Evolutionary conservation across 495 filamentous ascomycete species (phyloP), one percentile per base, ranked within the genome.

Genomic region (Aspergillus ostianus): DNA sequence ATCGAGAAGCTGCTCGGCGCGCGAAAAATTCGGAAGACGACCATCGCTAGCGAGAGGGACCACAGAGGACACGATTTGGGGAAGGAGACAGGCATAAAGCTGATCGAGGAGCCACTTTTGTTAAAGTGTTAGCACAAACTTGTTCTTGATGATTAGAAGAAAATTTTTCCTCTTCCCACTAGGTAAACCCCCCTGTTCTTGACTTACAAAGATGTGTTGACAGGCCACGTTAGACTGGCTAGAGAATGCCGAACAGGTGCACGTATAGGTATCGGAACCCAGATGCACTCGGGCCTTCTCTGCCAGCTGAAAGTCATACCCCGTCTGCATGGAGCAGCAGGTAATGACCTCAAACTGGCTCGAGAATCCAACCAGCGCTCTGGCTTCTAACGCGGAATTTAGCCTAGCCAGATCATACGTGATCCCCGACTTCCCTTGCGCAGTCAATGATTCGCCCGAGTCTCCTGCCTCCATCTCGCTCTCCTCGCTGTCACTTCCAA

Each of bases 141-240:
- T 61, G 20, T 46, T 32, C 20, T 32, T 2, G 29, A 12, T 21
- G n/a, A 41, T 29, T 48, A 32, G 29, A 30, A 4, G 6, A 49
- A 19, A 8, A 48, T 46, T 41, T 15, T 10, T 17, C 36, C 13
- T 10, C 15, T 41, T 41, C 10, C 36, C 36, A 13, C 36, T 13
- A 32, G 10, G 8, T 15, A 4, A 30, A 8, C 10, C 13, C 36
- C 29, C 10, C 29, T 32, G 15, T 41, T 17, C 12, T 15, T 41
- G 36, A 67, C 76, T 71, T 60, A 79, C 78, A 64, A 78, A 79
- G 44, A 80, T 77, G 59, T 80, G 78, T 30, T 76, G 74, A 51
- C 77, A 80, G 6, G 77, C 74, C 41, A 71, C 68, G 17, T 66
- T 65, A n/a, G 72, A 65, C 21, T 60, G 65, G 47, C 55, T 58